Percentiles rank a stretch among this genome's conserved stretches.
Conservation (phyloP, 352 stramenopile species). For the Pythium dissimile region DNA sequence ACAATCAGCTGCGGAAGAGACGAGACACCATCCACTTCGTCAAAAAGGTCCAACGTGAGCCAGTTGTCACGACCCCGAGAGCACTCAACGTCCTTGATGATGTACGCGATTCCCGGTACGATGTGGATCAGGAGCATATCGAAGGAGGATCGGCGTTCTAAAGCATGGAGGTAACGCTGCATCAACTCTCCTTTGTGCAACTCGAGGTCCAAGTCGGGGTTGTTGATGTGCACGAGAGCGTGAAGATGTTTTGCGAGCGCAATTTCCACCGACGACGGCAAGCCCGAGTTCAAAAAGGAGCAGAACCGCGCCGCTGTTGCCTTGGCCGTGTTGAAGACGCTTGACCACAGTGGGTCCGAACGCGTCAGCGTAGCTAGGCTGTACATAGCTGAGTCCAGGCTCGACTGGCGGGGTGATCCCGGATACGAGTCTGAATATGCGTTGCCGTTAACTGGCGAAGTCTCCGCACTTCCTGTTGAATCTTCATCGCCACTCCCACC, state of each 20-base stretch:
- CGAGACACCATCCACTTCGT: slow-evolving; percentile 39
- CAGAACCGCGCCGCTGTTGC: slow-evolving; percentile 49
- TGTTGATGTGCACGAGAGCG: slow-evolving; percentile 69
- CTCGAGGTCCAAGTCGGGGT: slow-evolving; percentile 53
- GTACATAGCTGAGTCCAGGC: slow-evolving; percentile 76
- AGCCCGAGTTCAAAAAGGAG: slow-evolving; percentile 51
- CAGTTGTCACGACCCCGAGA: slow-evolving; percentile 62
- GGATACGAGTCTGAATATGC: slow-evolving; percentile 52
- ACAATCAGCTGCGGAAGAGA: slow-evolving; percentile 61
- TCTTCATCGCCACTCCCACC: neutral
- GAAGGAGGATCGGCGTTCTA: slow-evolving; percentile 65
- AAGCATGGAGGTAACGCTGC: slow-evolving; percentile 58
- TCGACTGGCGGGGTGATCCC: slow-evolving; percentile 49
- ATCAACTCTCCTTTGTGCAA: slow-evolving; percentile 61
- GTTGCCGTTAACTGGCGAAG: slow-evolving; percentile 6
- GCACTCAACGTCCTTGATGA: slow-evolving; percentile 68
- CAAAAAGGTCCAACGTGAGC: slow-evolving; percentile 74
- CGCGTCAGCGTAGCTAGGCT: slow-evolving; percentile 62
- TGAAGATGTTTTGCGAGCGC: slow-evolving; percentile 80
- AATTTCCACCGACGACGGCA: slow-evolving; percentile 77
- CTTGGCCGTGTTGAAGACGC: slow-evolving; percentile 42
- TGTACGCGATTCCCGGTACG: slow-evolving; percentile 73
- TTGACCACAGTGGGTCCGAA: slow-evolving; percentile 54
- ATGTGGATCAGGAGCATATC: slow-evolving; percentile 88
- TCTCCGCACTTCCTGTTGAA: neutral